phyloP scores from a whole-genome alignment of 1,284 basidiomycete species.

The Sanguinoderma infundibulare region DNA sequence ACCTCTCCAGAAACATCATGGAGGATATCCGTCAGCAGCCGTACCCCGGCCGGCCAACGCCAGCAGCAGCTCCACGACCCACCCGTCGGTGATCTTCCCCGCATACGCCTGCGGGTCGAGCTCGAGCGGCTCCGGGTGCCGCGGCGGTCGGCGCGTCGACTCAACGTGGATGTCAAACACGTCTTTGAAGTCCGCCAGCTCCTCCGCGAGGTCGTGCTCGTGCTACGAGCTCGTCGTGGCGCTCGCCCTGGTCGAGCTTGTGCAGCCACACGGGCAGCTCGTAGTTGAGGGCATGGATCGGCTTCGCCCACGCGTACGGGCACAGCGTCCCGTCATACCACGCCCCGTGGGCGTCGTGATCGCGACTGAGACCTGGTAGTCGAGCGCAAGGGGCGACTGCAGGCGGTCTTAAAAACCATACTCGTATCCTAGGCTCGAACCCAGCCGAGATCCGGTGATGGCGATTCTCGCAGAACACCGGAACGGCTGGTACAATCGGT shows the following conservation, averaged over 20 bases:
- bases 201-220: too few species aligned
- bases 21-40: slow-evolving; percentile 82
- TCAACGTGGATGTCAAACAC: neutral
- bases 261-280: too few species aligned
- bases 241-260: too few species aligned
- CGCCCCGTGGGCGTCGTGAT: slow-evolving; percentile 18
- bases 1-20: too few species aligned
- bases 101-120: slow-evolving; percentile 87
- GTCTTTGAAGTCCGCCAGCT: neutral
- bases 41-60: slow-evolving; percentile 82
- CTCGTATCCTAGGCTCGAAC: slow-evolving; percentile 11
- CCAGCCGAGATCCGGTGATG: too few species aligned
- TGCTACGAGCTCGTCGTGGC: too few species aligned
- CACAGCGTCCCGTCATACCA: too few species aligned
- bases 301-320: too few species aligned
- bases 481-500: too few species aligned
- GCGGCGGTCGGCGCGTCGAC: slow-evolving; percentile 9
- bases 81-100: slow-evolving; percentile 65
- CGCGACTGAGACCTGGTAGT: slow-evolving; percentile 15
- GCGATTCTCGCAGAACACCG: too few species aligned
- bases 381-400: slow-evolving; percentile 21
- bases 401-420: too few species aligned
- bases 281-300: too few species aligned
- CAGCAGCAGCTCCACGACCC: slow-evolving; percentile 81
- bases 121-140: slow-evolving; percentile 54